These are phyloP conservation scores for Graphiopsis chlorocephala DNA, from an alignment of 2,329 filamentous ascomycete species.

Conservation along the genomic window DNA sequence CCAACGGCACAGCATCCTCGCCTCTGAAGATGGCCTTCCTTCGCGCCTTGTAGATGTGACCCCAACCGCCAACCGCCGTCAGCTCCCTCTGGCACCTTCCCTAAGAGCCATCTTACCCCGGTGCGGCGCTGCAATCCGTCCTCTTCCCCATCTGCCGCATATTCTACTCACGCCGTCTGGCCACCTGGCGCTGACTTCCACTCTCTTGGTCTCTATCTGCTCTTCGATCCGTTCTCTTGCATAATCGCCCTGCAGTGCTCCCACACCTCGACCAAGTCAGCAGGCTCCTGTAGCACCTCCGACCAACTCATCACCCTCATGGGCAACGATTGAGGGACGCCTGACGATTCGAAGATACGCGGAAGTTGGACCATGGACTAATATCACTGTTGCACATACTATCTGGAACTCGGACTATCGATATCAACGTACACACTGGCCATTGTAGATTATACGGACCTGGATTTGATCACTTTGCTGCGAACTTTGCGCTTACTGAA, in stretches of 20 bases:
- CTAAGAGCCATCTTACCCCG: slow-evolving; percentile 13
- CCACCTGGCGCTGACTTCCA: slow-evolving; percentile 8
- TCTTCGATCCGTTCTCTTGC: slow-evolving; percentile 1
- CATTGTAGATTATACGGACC: not conserved
- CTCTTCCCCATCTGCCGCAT: slow-evolving; percentile 2
- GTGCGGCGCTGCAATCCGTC: slow-evolving; percentile 8
- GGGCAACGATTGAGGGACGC: not conserved
- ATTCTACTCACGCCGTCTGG: slow-evolving; percentile 7
- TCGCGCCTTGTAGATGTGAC: slow-evolving; percentile 7
- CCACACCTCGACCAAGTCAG: slow-evolving; percentile 9
- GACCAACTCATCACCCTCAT: not conserved
- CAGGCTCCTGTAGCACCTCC: slow-evolving; percentile 4
- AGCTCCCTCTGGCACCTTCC: slow-evolving; percentile 10
- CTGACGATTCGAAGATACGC: not conserved
- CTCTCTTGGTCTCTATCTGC: slow-evolving; percentile 1
- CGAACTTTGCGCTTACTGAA: not conserved
- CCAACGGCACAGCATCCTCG: slow-evolving; percentile 4
- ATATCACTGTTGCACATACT: not conserved
- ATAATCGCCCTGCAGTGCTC: slow-evolving; percentile 8
- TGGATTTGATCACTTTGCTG: not conserved
- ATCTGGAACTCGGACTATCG: not conserved
- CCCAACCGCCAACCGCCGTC: slow-evolving; percentile 1
- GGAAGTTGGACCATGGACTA: slow-evolving; percentile 5
- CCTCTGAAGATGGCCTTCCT: slow-evolving; percentile 14
- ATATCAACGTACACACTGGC: not conserved